Evolutionary conservation across 2,329 filamentous ascomycete species (phyloP).

Genomic region (Neopestalotiopsis sp.): DNA sequence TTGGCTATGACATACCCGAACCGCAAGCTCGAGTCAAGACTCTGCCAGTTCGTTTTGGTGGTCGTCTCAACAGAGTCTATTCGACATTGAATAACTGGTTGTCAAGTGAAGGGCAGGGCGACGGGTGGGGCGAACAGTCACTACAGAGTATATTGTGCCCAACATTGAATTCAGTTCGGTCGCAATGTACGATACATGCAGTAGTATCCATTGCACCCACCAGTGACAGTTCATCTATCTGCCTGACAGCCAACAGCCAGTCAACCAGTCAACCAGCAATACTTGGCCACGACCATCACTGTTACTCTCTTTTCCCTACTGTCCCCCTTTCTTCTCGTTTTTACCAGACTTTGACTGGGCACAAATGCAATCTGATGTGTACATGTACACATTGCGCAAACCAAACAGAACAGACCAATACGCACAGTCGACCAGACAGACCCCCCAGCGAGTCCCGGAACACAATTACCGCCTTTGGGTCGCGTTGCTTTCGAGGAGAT

Average conservation of each 20-base stretch:
- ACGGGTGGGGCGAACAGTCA: neutral
- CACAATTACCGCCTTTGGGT: constrained; percentile 1
- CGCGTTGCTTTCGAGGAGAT: neutral
- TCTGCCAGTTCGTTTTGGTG: neutral
- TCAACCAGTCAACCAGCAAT: too few species aligned
- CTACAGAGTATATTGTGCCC: neutral
- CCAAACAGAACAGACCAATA: too few species aligned
- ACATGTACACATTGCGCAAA: too few species aligned
- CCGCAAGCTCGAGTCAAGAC: neutral
- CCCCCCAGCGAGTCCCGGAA: neutral
- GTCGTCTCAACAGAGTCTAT: neutral
- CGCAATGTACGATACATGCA: neutral
- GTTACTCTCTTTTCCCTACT: neutral
- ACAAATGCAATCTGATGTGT: neutral
- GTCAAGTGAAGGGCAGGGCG: neutral
- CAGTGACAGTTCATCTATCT: too few species aligned
- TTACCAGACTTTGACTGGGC: neutral
- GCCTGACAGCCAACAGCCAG: too few species aligned
- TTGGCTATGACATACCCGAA: neutral
- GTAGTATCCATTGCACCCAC: too few species aligned
- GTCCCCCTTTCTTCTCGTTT: neutral
- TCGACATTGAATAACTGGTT: neutral
- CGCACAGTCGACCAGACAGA: too few species aligned
- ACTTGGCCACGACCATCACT: too few species aligned
- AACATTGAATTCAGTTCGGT: neutral